These are phyloP conservation scores for Alternaria tenuissima DNA, from an alignment of 2,329 filamentous ascomycete genomes.

Conservation along the genomic window DNA sequence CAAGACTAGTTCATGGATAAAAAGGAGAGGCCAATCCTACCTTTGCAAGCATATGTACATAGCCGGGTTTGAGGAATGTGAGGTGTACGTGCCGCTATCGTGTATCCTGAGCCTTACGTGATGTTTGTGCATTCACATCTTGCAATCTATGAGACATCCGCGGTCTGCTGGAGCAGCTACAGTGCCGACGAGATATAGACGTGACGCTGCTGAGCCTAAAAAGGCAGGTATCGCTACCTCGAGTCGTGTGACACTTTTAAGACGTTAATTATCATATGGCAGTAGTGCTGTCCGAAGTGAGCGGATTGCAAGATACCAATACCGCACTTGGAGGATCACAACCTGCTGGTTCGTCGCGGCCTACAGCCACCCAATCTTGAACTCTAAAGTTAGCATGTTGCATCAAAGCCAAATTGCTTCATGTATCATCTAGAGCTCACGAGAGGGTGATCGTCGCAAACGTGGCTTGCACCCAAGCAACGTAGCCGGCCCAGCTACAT, in stretches of 20 bases:
- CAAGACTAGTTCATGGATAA: not conserved
- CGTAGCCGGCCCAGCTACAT: not conserved
- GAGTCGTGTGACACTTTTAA: not conserved
- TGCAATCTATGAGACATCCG: not conserved
- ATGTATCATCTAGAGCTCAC: not conserved
- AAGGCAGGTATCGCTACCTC: not conserved
- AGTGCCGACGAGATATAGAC: accelerated
- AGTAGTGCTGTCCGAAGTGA: not conserved
- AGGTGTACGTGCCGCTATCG: not conserved
- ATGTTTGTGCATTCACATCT: not conserved
- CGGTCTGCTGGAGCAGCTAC: not conserved
- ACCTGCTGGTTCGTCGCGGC: not conserved
- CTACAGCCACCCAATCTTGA: not conserved
- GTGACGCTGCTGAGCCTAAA: not conserved
- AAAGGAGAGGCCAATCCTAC: not conserved
- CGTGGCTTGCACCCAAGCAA: not conserved
- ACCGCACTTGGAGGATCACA: not conserved
- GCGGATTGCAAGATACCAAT: not conserved
- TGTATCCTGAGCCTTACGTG: not conserved
- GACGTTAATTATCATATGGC: not conserved
- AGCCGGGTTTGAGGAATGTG: not conserved
- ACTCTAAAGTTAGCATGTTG: not conserved
- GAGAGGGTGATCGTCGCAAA: not conserved
- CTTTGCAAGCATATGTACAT: not conserved
- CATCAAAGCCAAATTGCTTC: not conserved